Evolutionary conservation across 2,329 filamentous ascomycete species (phyloP).

Genomic region (Remersonia thermophila): DNA sequence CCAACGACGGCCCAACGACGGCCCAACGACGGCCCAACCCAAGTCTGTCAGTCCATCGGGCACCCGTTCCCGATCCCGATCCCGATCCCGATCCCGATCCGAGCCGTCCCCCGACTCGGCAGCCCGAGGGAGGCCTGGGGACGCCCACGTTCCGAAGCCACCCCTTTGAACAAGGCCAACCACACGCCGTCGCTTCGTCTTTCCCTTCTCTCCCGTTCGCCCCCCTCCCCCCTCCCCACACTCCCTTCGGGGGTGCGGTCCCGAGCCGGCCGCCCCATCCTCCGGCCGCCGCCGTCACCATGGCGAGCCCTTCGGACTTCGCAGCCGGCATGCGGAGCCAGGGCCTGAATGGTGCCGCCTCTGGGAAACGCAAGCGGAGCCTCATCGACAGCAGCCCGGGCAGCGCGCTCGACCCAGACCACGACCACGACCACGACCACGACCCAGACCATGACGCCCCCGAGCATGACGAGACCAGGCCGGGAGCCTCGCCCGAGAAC

Average conservation of each 20-base stretch:
- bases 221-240: slow-evolving; percentile 1
- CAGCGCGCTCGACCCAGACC: slow-evolving; percentile 45
- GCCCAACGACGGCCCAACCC: too few species aligned
- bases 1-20: not conserved
- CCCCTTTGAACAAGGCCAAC: too few species aligned
- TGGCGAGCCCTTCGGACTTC: slow-evolving; percentile 26
- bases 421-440: slow-evolving; percentile 42
- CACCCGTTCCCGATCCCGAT: too few species aligned
- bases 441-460: slow-evolving; percentile 40
- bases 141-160: too few species aligned
- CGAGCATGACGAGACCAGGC: slow-evolving; percentile 36
- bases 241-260: slow-evolving; percentile 5
- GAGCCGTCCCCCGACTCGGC: too few species aligned
- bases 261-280: not conserved
- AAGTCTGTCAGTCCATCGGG: slow-evolving; percentile 1
- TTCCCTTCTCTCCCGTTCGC: too few species aligned
- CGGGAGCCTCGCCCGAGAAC: slow-evolving; percentile 21
- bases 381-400: slow-evolving; percentile 49
- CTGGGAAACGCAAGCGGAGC: slow-evolving; percentile 48
- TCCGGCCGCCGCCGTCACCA: slow-evolving; percentile 9
- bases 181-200: too few species aligned
- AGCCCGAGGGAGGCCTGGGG: too few species aligned
- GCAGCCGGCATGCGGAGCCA: slow-evolving; percentile 28
- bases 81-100: too few species aligned
- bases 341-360: slow-evolving; percentile 28